These are phyloP conservation scores for Aegilops sharonensis DNA, from an alignment of 176 grass and related monocot species.

Conservation along the genomic window DNA sequence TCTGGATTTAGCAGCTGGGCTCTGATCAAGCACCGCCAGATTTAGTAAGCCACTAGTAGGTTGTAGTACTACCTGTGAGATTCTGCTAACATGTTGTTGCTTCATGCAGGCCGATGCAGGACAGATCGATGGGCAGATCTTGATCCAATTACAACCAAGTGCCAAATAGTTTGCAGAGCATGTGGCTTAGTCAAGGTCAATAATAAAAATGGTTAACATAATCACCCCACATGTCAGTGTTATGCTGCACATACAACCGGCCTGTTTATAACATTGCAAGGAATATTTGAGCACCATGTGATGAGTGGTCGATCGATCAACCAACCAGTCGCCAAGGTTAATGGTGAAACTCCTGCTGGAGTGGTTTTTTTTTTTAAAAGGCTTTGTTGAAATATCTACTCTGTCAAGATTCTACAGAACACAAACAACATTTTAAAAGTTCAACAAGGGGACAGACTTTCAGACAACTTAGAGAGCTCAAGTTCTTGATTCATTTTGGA, in stretches of 20 bases:
- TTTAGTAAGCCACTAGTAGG: slow-evolving; percentile 1
- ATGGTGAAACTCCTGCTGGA: neutral
- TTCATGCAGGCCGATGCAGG: neutral
- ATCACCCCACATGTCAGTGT: neutral
- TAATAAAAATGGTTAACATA: neutral
- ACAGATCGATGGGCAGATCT: slow-evolving; percentile 15
- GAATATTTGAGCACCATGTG: neutral
- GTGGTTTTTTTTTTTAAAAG: neutral
- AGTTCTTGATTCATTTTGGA: slow-evolving; percentile 24
- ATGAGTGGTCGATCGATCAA: neutral
- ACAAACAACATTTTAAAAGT: neutral
- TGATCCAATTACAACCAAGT: slow-evolving; percentile 9
- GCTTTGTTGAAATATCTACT: neutral
- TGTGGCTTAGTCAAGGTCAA: neutral
- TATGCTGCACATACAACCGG: neutral
- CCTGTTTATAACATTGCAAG: neutral
- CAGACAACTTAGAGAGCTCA: slow-evolving; percentile 22
- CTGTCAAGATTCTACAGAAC: neutral
- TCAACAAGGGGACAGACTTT: neutral
- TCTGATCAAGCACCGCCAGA: neutral
- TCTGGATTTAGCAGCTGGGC: neutral
- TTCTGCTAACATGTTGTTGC: neutral
- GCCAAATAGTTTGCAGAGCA: slow-evolving; percentile 3
- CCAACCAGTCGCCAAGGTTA: neutral
- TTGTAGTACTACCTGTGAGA: slow-evolving; percentile 10